Percentiles rank a stretch among this genome's conserved stretches.
Conservation (phyloP, 768 basidiomycete genomes). For the Mycena amicta region DNA sequence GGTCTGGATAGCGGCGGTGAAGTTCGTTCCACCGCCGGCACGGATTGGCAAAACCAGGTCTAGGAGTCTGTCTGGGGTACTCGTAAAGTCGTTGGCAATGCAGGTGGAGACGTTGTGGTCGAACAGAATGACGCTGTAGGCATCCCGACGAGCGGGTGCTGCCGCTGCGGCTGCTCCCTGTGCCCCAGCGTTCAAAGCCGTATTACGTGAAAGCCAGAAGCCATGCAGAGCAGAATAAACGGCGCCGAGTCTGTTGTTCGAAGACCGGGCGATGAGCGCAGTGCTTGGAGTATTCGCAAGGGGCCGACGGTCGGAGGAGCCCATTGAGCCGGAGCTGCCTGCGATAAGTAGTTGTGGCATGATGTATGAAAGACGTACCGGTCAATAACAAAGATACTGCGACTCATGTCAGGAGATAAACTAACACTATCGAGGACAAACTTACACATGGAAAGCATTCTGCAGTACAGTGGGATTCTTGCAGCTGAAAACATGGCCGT, state of each 20-base stretch:
- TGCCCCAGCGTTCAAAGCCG: conserved; percentile 10
- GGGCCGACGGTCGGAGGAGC: conserved; percentile 37
- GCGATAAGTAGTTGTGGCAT: background rate
- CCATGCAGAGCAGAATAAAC: conserved; percentile 41
- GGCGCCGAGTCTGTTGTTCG: conserved; percentile 51
- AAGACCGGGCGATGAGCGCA: conserved; percentile 3
- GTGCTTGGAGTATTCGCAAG: conserved; percentile 43
- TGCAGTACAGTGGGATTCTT: conserved; percentile 49
- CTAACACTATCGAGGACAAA: background rate
- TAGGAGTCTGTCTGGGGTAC: conserved; percentile 46
- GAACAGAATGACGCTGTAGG: conserved; percentile 49
- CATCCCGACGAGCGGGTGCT: conserved; percentile 17
- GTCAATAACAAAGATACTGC: conserved; percentile 56
- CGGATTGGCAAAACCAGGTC: conserved; percentile 32
- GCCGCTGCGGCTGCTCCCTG: background rate
- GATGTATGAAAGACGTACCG: conserved; percentile 27
- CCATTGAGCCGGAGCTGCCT: conserved; percentile 51
- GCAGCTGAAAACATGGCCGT: conserved; percentile 54
- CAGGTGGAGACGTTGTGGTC: conserved; percentile 22
- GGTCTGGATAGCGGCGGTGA: conserved; percentile 37
- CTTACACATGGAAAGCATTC: conserved; percentile 58
- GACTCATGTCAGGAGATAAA: background rate
- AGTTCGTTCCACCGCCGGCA: conserved; percentile 45
- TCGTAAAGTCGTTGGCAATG: conserved; percentile 48
- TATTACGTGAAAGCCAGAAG: conserved; percentile 24